A percentile compares a stretch with the other conserved stretches of the same genome.
phyloP scores from a whole-genome alignment of 495 filamentous ascomycete species.

The Parachaetomium inaequale region DNA sequence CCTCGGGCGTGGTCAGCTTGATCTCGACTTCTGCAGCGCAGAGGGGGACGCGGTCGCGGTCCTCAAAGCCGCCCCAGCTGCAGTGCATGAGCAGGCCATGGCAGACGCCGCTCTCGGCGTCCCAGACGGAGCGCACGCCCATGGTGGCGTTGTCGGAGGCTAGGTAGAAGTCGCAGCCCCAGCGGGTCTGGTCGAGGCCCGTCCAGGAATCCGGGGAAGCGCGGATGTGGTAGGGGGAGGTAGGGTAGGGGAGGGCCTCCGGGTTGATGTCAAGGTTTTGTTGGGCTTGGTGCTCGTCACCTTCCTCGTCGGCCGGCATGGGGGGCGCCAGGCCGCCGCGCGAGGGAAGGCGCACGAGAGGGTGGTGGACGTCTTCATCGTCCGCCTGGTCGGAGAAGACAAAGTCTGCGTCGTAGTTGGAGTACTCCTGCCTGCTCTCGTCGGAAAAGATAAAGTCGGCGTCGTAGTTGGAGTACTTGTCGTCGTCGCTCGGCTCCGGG shows the following conservation, averaged over 20 bases:
- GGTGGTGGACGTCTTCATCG: not conserved
- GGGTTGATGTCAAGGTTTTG: too few species aligned
- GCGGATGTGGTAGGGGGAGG: not conserved
- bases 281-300: too few species aligned
- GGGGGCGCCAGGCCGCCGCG: too few species aligned
- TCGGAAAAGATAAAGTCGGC: not conserved
- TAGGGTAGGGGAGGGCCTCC: not conserved
- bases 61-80: not conserved
- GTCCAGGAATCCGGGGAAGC: conserved; percentile 1
- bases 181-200: conserved; percentile 1
- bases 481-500: not conserved
- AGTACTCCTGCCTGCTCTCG: not conserved
- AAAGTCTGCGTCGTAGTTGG: not conserved
- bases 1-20: not conserved
- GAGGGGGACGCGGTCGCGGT: not conserved
- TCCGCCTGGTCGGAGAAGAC: not conserved
- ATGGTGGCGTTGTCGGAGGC: not conserved
- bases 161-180: not conserved
- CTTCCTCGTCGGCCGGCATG: too few species aligned
- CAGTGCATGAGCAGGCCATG: not conserved
- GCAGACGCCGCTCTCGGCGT: not conserved
- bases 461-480: not conserved
- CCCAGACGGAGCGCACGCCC: not conserved
- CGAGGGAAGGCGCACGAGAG: too few species aligned
- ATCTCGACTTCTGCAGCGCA: not conserved